Evolutionary conservation across 768 basidiomycete species (phyloP), one percentile per base, ranked within the genome.

Genomic region (Boletus edulis): DNA sequence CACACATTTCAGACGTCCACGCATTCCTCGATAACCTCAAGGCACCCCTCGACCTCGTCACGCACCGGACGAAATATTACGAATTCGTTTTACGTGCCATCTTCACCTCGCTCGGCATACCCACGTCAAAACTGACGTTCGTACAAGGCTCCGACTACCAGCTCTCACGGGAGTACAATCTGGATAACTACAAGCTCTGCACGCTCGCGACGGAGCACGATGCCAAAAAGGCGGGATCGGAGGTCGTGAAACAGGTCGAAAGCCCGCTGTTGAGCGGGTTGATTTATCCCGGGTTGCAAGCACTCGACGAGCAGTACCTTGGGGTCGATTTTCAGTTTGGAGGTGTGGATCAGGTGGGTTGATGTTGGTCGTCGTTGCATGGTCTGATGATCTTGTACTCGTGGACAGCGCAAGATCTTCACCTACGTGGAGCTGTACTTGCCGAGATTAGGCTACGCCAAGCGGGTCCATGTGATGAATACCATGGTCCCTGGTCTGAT

Each of bases 391-490:
- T 22, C 20, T 20, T 20, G 20, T 20, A 20, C 20, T 20, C 20
- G 20, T 39, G 12, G n/a, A 20, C 67, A 96, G 93, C 86, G 96
- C 55, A 98, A 98, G 76, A 98, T 98, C 67, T 99, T 99, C 74
- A 98, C 94, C 18, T 96, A 96, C 65, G 95, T 96, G 10, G 95
- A 98, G 69, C 82, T 89, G 64, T 95, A 94, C 81, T 87, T 99
- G 49, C 97, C 97, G 5, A 81, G 84, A 58, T 81, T 99, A 32
- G 97, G 96, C 37, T 98, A 98, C 76, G 74, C 77, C 49, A 98
- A 97, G 73, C 92, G 96, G 34, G 91, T 94, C 0, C 97, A 99
- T 70, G 79, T 99, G 43, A 99, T 99, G 97, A 99, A 98, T 74
- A 77, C 83, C 34, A 98, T 98, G 95, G 93, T 98, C 0, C 94